These are phyloP conservation scores for Truncatella angustata DNA, from an alignment of 2,329 filamentous ascomycete genomes.

Conservation along the genomic window DNA sequence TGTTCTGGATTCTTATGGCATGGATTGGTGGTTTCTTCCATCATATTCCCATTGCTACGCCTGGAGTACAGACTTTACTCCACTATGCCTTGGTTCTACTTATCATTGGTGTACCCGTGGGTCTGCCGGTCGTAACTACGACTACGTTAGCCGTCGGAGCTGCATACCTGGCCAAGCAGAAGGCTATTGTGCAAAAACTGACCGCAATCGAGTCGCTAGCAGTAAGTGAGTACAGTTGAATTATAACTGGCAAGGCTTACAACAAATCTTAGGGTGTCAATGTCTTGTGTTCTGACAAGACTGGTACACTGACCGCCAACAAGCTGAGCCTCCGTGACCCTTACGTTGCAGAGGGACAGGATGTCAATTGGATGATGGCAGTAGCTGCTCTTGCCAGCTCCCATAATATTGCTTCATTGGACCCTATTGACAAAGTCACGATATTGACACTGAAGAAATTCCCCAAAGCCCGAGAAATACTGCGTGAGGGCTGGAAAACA, in stretches of 20 bases:
- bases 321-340: conserved; percentile 76
- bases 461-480: conserved; percentile 74
- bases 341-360: conserved; percentile 72
- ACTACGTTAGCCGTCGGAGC: conserved; percentile 76
- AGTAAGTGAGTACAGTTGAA: not conserved
- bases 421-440: conserved; percentile 78
- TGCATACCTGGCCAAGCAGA: conserved; percentile 73
- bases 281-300: conserved; percentile 80
- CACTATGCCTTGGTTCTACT: conserved; percentile 69
- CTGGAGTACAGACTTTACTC: conserved; percentile 59
- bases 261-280: conserved; percentile 56
- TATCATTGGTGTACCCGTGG: conserved; percentile 77
- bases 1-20: conserved; percentile 71
- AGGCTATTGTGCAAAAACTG: conserved; percentile 77
- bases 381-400: conserved; percentile 74
- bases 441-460: conserved; percentile 74
- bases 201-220: conserved; percentile 76
- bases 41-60: conserved; percentile 60
- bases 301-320: conserved; percentile 73
- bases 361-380: conserved; percentile 84
- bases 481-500: conserved; percentile 72
- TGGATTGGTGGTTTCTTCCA: conserved; percentile 82
- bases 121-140: conserved; percentile 76
- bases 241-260: conserved; percentile 12
- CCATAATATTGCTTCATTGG: conserved; percentile 75